Base-by-base conservation (phyloP, 2,329 filamentous ascomycete genomes). In the Diplocarpon mali region DNA sequence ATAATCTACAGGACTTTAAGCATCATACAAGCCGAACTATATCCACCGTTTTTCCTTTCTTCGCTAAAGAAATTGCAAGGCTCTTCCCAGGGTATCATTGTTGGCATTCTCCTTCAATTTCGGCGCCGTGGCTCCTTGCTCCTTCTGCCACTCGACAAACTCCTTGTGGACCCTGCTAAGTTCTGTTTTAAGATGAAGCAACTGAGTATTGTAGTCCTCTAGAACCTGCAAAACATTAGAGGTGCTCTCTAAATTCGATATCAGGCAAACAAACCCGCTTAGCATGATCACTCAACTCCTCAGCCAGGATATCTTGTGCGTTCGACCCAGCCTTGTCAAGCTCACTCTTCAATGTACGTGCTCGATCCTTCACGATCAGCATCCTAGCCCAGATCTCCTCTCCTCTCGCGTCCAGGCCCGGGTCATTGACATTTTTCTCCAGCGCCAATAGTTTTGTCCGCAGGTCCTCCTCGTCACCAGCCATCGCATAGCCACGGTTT, bases 321-420 rank as follows among this genome's bases (percentile, higher is more conserved):
- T 71, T 67, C 20, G 70, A 66, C 2, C 78, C 75, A 44, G 80
- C 69, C 65, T 78, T 80, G 60, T 82, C 83, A 46, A 86, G 72
- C 67, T 92, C 85, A 55, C 76, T 77, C 58, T 82, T 81, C 54
- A 93, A 64, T 56, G 78, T 74, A 53, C 81, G 76, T 16, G 83
- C 81, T 53, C 86, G 78, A 49, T 84, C 83, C 52, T 83, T 71
- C 38, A 92, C 68, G 31, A 82, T 75, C 39, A 88, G 81, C 66
- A 92, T 75, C 37, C 85, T 71, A 52, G 85, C 87, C 85, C 85
- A 92, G 36, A 92, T 78, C 67, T 92, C 85, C 64, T 92, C 86
- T 60, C 86, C 81, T 53, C 84, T 70, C 2, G 84, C 85, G 31
- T 76, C 75, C 44, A 90, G 71, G 7, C 80, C 79, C 7, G 86